phyloP scores from a whole-genome alignment of 169 alveolate genomes.

The Cryptosporidium tyzzeri region DNA sequence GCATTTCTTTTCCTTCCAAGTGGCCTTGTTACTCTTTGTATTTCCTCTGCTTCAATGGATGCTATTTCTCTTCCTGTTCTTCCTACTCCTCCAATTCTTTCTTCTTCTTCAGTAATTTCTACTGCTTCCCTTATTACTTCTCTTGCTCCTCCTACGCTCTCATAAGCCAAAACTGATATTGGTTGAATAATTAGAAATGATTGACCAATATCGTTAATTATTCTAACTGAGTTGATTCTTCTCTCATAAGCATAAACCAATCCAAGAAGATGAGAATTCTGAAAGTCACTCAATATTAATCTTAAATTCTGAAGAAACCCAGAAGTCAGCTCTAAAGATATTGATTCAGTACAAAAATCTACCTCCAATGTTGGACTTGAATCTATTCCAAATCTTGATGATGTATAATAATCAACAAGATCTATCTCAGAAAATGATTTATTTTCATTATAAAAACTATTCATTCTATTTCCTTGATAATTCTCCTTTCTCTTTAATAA shows the following conservation, averaged over 20 bases:
- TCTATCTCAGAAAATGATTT: neutral
- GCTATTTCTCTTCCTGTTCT: neutral
- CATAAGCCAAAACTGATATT: neutral
- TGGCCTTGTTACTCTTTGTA: too few relatives aligned
- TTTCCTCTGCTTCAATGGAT: neutral
- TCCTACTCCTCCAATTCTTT: neutral
- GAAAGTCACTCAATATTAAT: slow-evolving; percentile 28
- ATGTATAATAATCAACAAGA: neutral
- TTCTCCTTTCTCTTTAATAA: neutral
- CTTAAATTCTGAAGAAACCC: slow-evolving; percentile 60
- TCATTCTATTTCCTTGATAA: neutral
- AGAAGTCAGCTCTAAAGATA: slow-evolving; percentile 63
- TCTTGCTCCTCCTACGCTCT: neutral
- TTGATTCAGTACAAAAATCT: slow-evolving; percentile 53
- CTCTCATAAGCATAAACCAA: slow-evolving; percentile 50
- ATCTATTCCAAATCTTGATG: neutral
- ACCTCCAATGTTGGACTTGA: slow-evolving; percentile 4
- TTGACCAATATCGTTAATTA: slow-evolving; percentile 66
- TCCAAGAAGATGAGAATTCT: slow-evolving; percentile 55
- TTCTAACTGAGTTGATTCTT: slow-evolving; percentile 28
- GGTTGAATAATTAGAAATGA: slow-evolving; percentile 56
- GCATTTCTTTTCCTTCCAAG: neutral
- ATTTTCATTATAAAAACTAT: neutral
- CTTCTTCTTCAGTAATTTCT: too few relatives aligned
- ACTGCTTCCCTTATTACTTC: neutral